phyloP scores from a whole-genome alignment of 2,329 filamentous ascomycete genomes.

The Fusarium chlamydosporum region DNA sequence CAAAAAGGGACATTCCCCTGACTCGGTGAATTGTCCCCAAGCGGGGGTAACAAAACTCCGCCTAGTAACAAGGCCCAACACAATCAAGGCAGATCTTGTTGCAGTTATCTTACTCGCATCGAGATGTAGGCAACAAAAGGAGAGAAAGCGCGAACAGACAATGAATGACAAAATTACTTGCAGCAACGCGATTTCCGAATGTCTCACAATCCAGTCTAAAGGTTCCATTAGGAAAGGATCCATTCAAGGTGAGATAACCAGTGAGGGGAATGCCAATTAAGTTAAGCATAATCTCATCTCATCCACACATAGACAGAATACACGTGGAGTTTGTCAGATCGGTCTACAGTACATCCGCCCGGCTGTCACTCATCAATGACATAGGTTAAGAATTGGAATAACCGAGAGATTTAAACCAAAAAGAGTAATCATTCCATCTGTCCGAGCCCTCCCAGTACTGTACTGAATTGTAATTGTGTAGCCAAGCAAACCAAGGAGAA shows the following conservation, averaged over 20 bases:
- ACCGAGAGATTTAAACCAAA: constrained; percentile 18
- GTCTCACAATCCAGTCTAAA: constrained; percentile 15
- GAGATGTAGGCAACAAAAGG: neutral
- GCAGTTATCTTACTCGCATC: constrained; percentile 1
- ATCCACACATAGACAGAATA: neutral
- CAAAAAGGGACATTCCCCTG: neutral
- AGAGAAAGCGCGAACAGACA: neutral
- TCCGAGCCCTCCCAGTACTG: constrained; percentile 10
- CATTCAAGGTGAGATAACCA: neutral
- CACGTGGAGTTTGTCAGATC: constrained; percentile 26
- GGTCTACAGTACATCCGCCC: constrained; percentile 12
- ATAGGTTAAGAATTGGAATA: constrained; percentile 14
- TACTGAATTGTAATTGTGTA: neutral
- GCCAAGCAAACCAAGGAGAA: constrained; percentile 4
- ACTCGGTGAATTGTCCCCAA: constrained; percentile 5
- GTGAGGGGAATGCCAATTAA: constrained; percentile 19
- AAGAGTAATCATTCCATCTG: constrained; percentile 27
- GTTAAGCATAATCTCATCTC: constrained; percentile 13
- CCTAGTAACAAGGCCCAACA: neutral
- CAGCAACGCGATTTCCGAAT: constrained; percentile 27
- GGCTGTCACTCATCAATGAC: constrained; percentile 12
- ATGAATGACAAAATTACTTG: neutral
- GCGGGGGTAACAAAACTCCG: constrained; percentile 3
- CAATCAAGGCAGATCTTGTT: neutral
- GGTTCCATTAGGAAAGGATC: neutral